Evolutionary conservation across 805 yeast genomes (phyloP).

Genomic region (Alloascoidea hylecoeti): DNA sequence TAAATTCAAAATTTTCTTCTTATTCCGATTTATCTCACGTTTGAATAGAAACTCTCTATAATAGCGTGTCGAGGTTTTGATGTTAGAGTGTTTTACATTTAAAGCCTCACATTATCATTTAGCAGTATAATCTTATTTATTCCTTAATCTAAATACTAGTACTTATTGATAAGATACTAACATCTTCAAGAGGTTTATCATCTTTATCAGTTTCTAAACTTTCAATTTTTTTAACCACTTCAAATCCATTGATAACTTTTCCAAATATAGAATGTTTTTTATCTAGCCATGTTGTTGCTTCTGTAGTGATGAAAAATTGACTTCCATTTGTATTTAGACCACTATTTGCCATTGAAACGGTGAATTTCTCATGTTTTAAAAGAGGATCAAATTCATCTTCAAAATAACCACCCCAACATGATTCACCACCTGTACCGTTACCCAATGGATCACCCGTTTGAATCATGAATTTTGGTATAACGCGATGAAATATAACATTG

Average conservation of each 20-base stretch:
- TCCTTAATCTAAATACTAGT: no score
- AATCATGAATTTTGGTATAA: slow-evolving; percentile 42
- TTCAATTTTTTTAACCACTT: slow-evolving; percentile 34
- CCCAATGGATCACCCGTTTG: slow-evolving; percentile 45
- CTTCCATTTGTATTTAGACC: slow-evolving; percentile 47
- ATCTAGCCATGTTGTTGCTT: slow-evolving; percentile 36
- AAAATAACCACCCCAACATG: slow-evolving; percentile 20
- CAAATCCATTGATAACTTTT: slow-evolving; percentile 32
- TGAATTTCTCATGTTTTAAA: slow-evolving; percentile 31
- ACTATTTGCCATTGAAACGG: slow-evolving; percentile 48
- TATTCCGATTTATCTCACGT: no score
- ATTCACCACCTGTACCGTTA: slow-evolving; percentile 25
- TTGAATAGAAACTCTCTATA: no score
- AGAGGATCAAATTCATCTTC: slow-evolving; percentile 35
- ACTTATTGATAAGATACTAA: no score
- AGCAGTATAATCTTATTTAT: no score
- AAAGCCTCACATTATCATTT: no score
- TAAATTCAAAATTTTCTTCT: no score
- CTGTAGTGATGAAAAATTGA: slow-evolving; percentile 46
- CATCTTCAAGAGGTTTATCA: slow-evolving; percentile 29
- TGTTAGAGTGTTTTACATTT: no score
- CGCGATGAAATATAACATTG: slow-evolving; percentile 19
- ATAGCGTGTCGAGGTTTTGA: no score
- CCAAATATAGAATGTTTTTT: slow-evolving; percentile 49
- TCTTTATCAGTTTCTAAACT: slow-evolving; percentile 26